Conservation (phyloP, 768 basidiomycete genomes). For the Suillus subaureus region DNA sequence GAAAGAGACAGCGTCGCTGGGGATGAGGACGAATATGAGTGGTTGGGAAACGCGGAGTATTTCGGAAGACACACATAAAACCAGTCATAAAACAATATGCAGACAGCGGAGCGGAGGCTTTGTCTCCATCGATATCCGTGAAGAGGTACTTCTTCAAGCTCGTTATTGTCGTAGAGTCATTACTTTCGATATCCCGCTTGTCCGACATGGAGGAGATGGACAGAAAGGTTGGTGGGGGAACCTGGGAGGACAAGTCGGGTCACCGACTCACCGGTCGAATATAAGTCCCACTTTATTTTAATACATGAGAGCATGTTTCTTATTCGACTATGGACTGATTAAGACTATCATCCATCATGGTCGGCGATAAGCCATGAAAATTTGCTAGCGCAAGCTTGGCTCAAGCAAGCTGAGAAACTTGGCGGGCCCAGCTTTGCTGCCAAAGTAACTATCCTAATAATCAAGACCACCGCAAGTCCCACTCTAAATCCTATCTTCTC, state of each 20-base stretch:
- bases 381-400: neutral
- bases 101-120: constrained; percentile 52
- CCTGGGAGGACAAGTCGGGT: constrained; percentile 77
- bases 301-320: neutral
- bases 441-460: neutral
- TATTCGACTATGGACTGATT: neutral
- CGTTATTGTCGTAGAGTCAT: constrained; percentile 11
- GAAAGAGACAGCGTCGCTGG: constrained; percentile 68
- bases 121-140: constrained; percentile 28
- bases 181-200: constrained; percentile 46
- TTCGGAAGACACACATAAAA: constrained; percentile 53
- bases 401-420: neutral
- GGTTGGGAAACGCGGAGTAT: neutral
- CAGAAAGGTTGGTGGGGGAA: constrained; percentile 66
- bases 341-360: neutral
- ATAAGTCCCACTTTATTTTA: constrained; percentile 3
- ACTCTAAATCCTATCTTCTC: too few relatives aligned
- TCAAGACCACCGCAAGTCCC: neutral
- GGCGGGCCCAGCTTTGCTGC: neutral
- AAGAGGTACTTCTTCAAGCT: constrained; percentile 16
- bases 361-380: neutral
- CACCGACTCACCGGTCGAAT: constrained; percentile 63
- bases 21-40: neutral
- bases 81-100: constrained; percentile 77
- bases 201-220: constrained; percentile 59